phyloP scores from a whole-genome alignment of 441 rosid species.

The Mallotus repandus region DNA sequence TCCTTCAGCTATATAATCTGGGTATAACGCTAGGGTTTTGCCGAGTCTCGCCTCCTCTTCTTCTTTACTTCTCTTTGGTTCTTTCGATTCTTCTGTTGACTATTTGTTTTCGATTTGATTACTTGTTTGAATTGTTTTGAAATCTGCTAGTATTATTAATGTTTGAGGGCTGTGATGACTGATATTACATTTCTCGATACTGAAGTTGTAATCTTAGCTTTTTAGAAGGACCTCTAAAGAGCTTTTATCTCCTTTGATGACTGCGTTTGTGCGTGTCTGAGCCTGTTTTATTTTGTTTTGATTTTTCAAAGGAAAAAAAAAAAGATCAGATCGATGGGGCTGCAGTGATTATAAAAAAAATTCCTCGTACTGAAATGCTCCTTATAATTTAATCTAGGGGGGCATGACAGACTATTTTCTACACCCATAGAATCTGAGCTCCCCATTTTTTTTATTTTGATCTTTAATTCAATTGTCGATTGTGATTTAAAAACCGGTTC shows the following conservation, averaged over 20 bases:
- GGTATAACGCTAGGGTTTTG: not conserved
- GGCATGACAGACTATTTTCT: slow-evolving; percentile 37
- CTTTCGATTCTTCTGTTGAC: too few species aligned
- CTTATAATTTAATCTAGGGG: not conserved
- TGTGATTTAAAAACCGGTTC: too few species aligned
- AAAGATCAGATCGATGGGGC: slow-evolving; percentile 1
- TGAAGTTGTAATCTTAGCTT: slow-evolving; percentile 17
- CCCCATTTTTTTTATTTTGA: not conserved
- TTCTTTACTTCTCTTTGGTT: not conserved
- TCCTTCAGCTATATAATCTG: not conserved
- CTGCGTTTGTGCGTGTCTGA: slow-evolving; percentile 59
- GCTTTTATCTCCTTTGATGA: slow-evolving; percentile 31
- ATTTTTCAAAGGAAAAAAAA: not conserved
- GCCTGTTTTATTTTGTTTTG: slow-evolving; percentile 20
- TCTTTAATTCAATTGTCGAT: not conserved
- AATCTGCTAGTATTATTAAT: not conserved
- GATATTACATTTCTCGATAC: slow-evolving; percentile 38
- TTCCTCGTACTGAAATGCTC: slow-evolving; percentile 43
- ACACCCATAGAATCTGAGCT: slow-evolving; percentile 56
- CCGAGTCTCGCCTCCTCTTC: too few species aligned
- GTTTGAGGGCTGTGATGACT: slow-evolving; percentile 31
- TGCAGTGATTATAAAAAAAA: slow-evolving; percentile 38
- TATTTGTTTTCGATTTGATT: not conserved
- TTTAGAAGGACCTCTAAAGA: slow-evolving; percentile 20
- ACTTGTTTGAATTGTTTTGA: not conserved